Evolutionary conservation across 352 stramenopile genomes (phyloP).

Genomic region (Blastocystis sp.): DNA sequence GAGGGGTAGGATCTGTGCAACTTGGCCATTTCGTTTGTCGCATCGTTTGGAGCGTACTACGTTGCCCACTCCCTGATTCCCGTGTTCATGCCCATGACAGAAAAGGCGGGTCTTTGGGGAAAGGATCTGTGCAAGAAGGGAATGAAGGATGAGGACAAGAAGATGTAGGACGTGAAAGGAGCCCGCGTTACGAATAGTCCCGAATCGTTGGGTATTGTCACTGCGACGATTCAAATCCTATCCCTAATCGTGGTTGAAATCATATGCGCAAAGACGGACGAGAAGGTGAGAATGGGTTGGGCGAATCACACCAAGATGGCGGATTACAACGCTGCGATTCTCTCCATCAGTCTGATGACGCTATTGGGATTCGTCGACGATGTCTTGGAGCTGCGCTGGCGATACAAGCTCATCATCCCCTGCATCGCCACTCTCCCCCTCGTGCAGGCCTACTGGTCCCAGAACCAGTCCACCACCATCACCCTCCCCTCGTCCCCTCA

Average conservation of each 20-base stretch:
- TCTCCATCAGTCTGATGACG: slow-evolving; percentile 85
- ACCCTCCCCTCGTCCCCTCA: slow-evolving; percentile 5
- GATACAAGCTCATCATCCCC: slow-evolving; percentile 94
- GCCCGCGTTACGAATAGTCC: slow-evolving; percentile 73
- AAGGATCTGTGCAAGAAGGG: slow-evolving; percentile 88
- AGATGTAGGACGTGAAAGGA: slow-evolving; percentile 76
- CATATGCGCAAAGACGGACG: neutral
- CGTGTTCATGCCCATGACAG: slow-evolving; percentile 76
- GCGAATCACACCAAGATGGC: slow-evolving; percentile 72
- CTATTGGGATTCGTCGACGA: slow-evolving; percentile 88
- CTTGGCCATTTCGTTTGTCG: slow-evolving; percentile 16
- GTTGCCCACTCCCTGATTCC: slow-evolving; percentile 71
- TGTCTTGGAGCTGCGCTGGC: slow-evolving; percentile 88
- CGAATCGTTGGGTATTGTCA: slow-evolving; percentile 78
- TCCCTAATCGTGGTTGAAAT: slow-evolving; percentile 55
- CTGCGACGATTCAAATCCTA: slow-evolving; percentile 41
- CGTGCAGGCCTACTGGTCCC: slow-evolving; percentile 34
- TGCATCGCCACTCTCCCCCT: slow-evolving; percentile 91
- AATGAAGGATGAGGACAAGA: slow-evolving; percentile 81
- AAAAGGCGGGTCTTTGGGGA: slow-evolving; percentile 79
- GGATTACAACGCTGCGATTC: slow-evolving; percentile 75
- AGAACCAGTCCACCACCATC: slow-evolving; percentile 35
- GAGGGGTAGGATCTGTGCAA: neutral
- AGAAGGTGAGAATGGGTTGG: neutral
- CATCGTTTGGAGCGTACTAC: neutral